A percentile compares a stretch with the other conserved stretches of the same genome.
Evolutionary conservation across 1,284 basidiomycete species (phyloP).

Genomic region (Fistulina hepatica): DNA sequence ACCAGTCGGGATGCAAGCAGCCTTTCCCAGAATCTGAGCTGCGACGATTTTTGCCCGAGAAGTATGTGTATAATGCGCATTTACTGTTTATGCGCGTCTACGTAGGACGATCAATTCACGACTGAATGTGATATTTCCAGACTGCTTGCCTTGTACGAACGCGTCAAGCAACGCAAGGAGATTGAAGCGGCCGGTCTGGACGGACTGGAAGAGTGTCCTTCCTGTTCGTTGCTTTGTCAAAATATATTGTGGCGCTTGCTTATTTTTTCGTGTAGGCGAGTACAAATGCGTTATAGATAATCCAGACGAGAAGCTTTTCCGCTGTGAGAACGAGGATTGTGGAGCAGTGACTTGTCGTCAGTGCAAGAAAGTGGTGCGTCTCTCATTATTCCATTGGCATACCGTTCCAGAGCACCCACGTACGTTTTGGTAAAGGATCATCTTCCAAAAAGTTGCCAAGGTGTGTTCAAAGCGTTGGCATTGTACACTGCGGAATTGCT

Average conservation of each 20-base stretch:
- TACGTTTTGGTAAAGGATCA: slow-evolving; percentile 74
- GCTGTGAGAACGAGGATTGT: slow-evolving; percentile 67
- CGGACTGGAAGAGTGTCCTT: slow-evolving; percentile 76
- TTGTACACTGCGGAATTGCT: slow-evolving; percentile 2
- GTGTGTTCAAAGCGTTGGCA: slow-evolving; percentile 25
- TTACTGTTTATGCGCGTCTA: too few relatives aligned
- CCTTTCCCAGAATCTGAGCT: slow-evolving; percentile 60
- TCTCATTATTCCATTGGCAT: background rate
- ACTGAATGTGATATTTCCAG: slow-evolving; percentile 13
- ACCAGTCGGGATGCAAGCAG: slow-evolving; percentile 63
- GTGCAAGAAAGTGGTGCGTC: slow-evolving; percentile 62
- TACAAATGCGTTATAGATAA: slow-evolving; percentile 76
- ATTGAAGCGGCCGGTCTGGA: slow-evolving; percentile 64
- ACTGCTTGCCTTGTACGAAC: slow-evolving; percentile 43
- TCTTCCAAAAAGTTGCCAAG: slow-evolving; percentile 79
- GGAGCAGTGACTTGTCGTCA: slow-evolving; percentile 61
- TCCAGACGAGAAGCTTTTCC: slow-evolving; percentile 64
- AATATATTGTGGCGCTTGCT: too few relatives aligned
- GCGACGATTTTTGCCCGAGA: slow-evolving; percentile 45
- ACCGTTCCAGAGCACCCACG: slow-evolving; percentile 3
- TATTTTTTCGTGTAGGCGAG: too few relatives aligned
- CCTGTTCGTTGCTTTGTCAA: too few relatives aligned
- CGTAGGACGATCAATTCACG: too few relatives aligned
- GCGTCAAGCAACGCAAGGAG: slow-evolving; percentile 69
- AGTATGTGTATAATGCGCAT: slow-evolving; percentile 53